phyloP scores from a whole-genome alignment of 331 rosid species.

The Ulmus americana region DNA sequence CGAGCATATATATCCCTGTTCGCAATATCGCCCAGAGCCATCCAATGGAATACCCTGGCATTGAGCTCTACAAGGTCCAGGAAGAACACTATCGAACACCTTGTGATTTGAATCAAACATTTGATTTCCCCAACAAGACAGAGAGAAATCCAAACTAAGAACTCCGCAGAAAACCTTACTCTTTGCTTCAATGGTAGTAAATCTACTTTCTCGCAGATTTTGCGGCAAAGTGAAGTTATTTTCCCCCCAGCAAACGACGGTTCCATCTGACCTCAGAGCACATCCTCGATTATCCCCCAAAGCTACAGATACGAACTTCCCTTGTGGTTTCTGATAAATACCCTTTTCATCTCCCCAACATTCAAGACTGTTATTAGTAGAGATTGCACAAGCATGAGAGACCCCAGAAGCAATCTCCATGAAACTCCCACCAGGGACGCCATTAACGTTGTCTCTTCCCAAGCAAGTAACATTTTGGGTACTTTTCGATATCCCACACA shows the following conservation, averaged over 20 bases:
- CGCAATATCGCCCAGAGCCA: slow-evolving; percentile 27
- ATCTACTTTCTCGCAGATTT: slow-evolving; percentile 23
- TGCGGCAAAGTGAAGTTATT: slow-evolving; percentile 47
- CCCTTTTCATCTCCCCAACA: slow-evolving; percentile 64
- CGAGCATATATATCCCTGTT: slow-evolving; percentile 33
- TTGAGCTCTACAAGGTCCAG: slow-evolving; percentile 55
- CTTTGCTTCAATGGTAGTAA: slow-evolving; percentile 54
- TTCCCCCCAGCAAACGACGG: slow-evolving; percentile 69
- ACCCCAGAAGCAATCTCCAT: slow-evolving; percentile 45
- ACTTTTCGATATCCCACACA: slow-evolving; percentile 43
- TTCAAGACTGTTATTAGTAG: slow-evolving; percentile 23
- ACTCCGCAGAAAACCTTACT: slow-evolving; percentile 63
- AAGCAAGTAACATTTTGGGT: slow-evolving; percentile 32
- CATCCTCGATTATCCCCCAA: slow-evolving; percentile 70
- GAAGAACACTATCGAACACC: slow-evolving; percentile 54
- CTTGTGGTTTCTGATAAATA: slow-evolving; percentile 26
- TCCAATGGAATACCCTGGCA: slow-evolving; percentile 37
- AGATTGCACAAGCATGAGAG: slow-evolving; percentile 61
- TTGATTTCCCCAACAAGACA: slow-evolving; percentile 69
- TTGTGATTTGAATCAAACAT: slow-evolving; percentile 17
- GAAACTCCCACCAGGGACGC: slow-evolving; percentile 29
- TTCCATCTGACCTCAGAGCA: slow-evolving; percentile 34
- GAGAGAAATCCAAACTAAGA: slow-evolving; percentile 26
- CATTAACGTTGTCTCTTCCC: slow-evolving; percentile 14
- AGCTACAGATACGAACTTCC: slow-evolving; percentile 53